Evolutionary conservation across 2,329 filamentous ascomycete species (phyloP), one percentile per base, ranked within the genome.

Genomic region (Orbilia oligospora): DNA sequence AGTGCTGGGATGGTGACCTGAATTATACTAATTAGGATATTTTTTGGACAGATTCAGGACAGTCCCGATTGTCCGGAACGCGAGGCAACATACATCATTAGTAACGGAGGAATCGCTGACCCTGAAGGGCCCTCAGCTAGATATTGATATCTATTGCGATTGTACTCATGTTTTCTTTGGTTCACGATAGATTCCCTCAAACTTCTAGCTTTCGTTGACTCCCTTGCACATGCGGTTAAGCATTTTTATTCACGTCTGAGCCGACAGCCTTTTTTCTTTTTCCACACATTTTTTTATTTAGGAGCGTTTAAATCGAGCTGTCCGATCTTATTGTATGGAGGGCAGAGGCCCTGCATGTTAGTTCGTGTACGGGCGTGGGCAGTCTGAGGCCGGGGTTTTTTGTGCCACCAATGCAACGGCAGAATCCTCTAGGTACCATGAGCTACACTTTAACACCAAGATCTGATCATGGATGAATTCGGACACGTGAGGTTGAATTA

Each of bases 51-150:
- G 76, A 79, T 72, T 58, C 76, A 81, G 68, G 55, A 80, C 48
- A 80, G 81, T 12, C 78, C 79, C 89, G 90, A 91, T 81, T 91
- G 90, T 81, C 90, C 90, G 4, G 90, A 92, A 83, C 87, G 87
- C 61, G 90, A 92, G 83, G 90, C 90, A 27, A 91, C 88, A 1
- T 92, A 92, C 83, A 87, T 92, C 80, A 92, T 92, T 81, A 91
- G 90, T 30, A 90, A 88, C 79, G 90, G 90, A 55, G 76, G 76
- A 18, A 79, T 79, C 14, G 63, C 76, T 24, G 76, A 79, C 36
- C 48, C 76, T 14, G 76, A 73, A 53, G 75, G 75, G 18, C 69
- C 75, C 56, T 78, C 63, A 77, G n/a, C 18, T n/a, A 16, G 22
- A 2, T 48, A 22, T 48, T 14, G n/a, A 48, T 9, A 12, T 12